Conservation (phyloP, 352 stramenopile species). For the Phytopythium vexans region DNA sequence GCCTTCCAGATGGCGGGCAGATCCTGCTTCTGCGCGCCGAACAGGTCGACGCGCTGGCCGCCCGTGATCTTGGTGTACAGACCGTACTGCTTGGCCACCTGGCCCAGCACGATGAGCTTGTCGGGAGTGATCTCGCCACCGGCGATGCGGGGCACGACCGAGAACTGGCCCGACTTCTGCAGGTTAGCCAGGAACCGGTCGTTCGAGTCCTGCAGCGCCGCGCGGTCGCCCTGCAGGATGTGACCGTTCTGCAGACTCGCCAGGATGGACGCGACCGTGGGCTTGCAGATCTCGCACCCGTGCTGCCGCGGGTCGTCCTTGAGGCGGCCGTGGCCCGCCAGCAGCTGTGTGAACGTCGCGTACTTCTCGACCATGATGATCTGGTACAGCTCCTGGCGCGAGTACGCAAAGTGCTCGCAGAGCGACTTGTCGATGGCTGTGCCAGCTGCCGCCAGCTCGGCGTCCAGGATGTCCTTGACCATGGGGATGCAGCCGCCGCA, state of each 20-base stretch:
- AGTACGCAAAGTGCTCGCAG: conserved; percentile 91
- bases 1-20: conserved; percentile 91
- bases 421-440: conserved; percentile 84
- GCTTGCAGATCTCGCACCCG: conserved; percentile 92
- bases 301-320: conserved; percentile 37
- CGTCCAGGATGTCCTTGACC: conserved; percentile 85
- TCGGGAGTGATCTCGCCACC: conserved; percentile 89
- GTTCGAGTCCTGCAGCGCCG: conserved; percentile 90
- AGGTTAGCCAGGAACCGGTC: conserved; percentile 92
- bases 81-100: conserved; percentile 87
- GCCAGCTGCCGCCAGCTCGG: conserved; percentile 86
- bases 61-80: conserved; percentile 95
- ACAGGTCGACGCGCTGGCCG: conserved; percentile 91
- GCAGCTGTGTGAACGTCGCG: conserved; percentile 85
- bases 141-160: conserved; percentile 89
- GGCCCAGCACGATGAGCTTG: conserved; percentile 87
- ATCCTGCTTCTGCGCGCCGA: conserved; percentile 90
- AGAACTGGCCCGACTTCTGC: conserved; percentile 92
- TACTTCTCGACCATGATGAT: conserved; percentile 82
- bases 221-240: conserved; percentile 74
- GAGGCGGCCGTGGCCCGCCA: conserved; percentile 73
- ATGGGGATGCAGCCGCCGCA: conserved; percentile 91
- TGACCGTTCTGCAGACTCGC: conserved; percentile 88
- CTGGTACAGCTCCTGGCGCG: conserved; percentile 87
- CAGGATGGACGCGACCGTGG: conserved; percentile 88